These are phyloP conservation scores for Hyaloscypha hepaticicola DNA, from an alignment of 495 filamentous ascomycete genomes.

Conservation along the genomic window DNA sequence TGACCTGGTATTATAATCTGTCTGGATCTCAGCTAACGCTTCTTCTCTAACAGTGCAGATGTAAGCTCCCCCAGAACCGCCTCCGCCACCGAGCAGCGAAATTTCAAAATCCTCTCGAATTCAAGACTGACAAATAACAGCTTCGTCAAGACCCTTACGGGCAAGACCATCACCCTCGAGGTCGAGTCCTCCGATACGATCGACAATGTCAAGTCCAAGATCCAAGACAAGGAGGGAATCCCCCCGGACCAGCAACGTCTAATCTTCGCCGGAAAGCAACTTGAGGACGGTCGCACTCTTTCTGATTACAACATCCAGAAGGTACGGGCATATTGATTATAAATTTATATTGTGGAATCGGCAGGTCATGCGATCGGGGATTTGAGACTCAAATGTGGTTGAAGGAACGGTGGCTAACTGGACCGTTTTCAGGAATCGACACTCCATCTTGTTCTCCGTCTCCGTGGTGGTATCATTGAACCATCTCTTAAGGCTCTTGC, in stretches of 20 bases:
- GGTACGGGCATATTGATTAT: conserved; percentile 51
- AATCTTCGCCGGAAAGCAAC: conserved; percentile 99
- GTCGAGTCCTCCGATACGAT: conserved; percentile 98
- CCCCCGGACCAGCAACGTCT: conserved; percentile 98
- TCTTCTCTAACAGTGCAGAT: conserved; percentile 39
- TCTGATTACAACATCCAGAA: conserved; percentile 99
- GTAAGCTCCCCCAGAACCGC: conserved; percentile 31
- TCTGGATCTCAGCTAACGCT: conserved; percentile 26
- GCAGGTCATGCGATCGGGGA: background rate
- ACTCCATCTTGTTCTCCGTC: conserved; percentile 97
- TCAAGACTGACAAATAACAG: conserved; percentile 44
- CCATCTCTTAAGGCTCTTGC: conserved; percentile 97
- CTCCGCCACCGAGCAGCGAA: background rate
- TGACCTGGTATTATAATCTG: background rate
- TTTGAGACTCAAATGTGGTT: conserved; percentile 7
- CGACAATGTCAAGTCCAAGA: conserved; percentile 97
- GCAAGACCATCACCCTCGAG: conserved; percentile 99
- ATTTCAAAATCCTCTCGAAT: conserved; percentile 12
- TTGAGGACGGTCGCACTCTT: conserved; percentile 97
- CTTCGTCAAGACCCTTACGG: conserved; percentile 97
- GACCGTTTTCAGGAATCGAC: conserved; percentile 81
- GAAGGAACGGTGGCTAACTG: conserved; percentile 7
- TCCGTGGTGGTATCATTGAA: conserved; percentile 99
- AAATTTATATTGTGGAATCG: background rate
- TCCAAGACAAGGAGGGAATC: conserved; percentile 99